Base-by-base conservation (phyloP, 441 rosid genomes). In the Eutrema salsugineum region DNA sequence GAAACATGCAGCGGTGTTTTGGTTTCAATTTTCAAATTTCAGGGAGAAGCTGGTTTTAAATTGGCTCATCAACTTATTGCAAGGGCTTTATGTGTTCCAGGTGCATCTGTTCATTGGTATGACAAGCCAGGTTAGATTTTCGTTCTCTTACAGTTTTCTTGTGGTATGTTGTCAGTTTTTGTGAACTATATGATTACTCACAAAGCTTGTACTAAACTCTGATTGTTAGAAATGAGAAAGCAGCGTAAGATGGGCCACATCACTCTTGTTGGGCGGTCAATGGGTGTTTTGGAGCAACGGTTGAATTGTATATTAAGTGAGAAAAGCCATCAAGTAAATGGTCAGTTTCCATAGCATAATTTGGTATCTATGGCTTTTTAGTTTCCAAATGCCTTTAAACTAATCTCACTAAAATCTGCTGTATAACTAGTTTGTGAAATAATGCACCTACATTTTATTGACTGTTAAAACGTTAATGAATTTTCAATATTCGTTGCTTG, bases 171-270 rank as follows among this genome's bases (percentile, higher is more conserved):
- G 46, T 43, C 17, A 33, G 50, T 50, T 63, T 53, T 40, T 48
- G 28, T 40, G 8, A 46, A 54, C 35, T 11, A 12, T 24, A 10
- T 33, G 17, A 3, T 58, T 22, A 11, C 30, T 56, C 42, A 60
- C 53, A 64, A 66, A 54, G 65, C 63, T 61, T 42, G 17, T 48
- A 35, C 67, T 70, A 16, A 67, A 70, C 40, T 58, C 51, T 50
- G 42, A 33, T 10, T 60, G 15, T 48, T 78, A 95, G 97, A 89
- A 76, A 95, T 95, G 94, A 85, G 99, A 68, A 93, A 85, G 82
- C 97, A 93, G 77, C 83, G 97, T 42, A 93, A 93, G 82, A 87
- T 95, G 97, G 98, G 99, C 14, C 99, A 93, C 76, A 84, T 95
- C 75, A 95, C 97, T 70, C 73, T 95, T 42, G 84, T 85, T 49